Base-by-base conservation (phyloP, 192 early-diverging fungal genomes). In the Coemansia sp. region DNA sequence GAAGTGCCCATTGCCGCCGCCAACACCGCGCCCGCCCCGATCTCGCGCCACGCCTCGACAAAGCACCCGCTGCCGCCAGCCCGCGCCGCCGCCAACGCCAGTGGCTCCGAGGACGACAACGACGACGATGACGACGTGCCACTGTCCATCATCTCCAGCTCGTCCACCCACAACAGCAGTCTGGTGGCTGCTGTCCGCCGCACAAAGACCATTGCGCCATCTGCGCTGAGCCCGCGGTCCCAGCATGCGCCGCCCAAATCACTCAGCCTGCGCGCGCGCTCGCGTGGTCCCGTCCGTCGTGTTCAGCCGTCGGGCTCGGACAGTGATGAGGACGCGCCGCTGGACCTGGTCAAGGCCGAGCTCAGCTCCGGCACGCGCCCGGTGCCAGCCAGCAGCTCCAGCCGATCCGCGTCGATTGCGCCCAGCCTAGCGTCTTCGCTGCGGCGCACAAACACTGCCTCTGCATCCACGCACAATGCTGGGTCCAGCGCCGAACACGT, bases 251-350 rank as follows among this genome's bases (percentile, higher is more conserved):
- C 50, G 1, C 11, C 36, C 43, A 68, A 68, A 20, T 58, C 63
- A 17, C 63, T 55, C 48, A 66, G 63, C 39, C 21, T 66, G 34
- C 51, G 35, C 31, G 55, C 45, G 10, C 40, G 44, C 8, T 25
- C 50, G 8, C 35, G 30, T 4, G 49, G 19, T 17, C 8, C 19
- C 8, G 25, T 30, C 43, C 39, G 8, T 5, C 38, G 27, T 17
- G 19, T 1, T n/a, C 47, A 39, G 39, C 12, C 23, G 34, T 36
- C 30, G 14, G 29, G 1, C 15, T 28, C 50, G 3, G 34, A 23
- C 6, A 28, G 63, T 28, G 56, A 59, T 23, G 71, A 75, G 45
- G 71, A 75, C 52, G 64, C 64, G 35, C 71, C 71, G 11, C 64
- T 75, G 25, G 49, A 75, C 32, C 25, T 50, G 43, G 56, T 75